These are phyloP conservation scores for Bullera alba DNA, from an alignment of 768 basidiomycete species.

Conservation along the genomic window DNA sequence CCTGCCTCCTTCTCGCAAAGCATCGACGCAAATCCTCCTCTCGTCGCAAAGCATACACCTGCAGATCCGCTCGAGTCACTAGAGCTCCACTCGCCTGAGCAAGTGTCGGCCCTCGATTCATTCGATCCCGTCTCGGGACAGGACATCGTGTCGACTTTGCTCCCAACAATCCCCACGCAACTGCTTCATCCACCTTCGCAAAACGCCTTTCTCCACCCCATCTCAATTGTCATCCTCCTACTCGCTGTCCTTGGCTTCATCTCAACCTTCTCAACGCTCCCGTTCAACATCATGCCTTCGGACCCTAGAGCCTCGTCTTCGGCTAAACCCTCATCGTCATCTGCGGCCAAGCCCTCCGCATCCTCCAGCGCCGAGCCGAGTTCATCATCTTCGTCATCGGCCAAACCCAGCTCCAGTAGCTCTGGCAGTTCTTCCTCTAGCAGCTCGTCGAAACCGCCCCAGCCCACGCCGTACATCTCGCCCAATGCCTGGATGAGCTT, in stretches of 20 bases:
- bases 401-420: conserved; percentile 6
- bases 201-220: conserved; percentile 1
- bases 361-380: conserved; percentile 8
- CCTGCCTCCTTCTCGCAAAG: too few relatives aligned
- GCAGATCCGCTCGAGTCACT: too few relatives aligned
- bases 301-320: conserved; percentile 2
- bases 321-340: conserved; percentile 2
- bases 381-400: conserved; percentile 18
- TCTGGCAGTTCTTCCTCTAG: conserved; percentile 8
- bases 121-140: too few relatives aligned
- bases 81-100: too few relatives aligned
- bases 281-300: conserved; percentile 6
- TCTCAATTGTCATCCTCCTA: conserved; percentile 5
- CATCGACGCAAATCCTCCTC: too few relatives aligned
- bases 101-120: too few relatives aligned
- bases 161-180: too few relatives aligned
- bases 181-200: neutral
- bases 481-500: conserved; percentile 40
- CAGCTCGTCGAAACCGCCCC: conserved; percentile 17
- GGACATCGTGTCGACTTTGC: too few relatives aligned
- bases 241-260: conserved; percentile 12
- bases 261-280: conserved; percentile 10
- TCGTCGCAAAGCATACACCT: too few relatives aligned
- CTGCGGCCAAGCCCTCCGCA: conserved; percentile 1
- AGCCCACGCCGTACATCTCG: conserved; percentile 24